Conservation (phyloP, 148 eudicot genomes). For the Pharnaceum exiguum region DNA sequence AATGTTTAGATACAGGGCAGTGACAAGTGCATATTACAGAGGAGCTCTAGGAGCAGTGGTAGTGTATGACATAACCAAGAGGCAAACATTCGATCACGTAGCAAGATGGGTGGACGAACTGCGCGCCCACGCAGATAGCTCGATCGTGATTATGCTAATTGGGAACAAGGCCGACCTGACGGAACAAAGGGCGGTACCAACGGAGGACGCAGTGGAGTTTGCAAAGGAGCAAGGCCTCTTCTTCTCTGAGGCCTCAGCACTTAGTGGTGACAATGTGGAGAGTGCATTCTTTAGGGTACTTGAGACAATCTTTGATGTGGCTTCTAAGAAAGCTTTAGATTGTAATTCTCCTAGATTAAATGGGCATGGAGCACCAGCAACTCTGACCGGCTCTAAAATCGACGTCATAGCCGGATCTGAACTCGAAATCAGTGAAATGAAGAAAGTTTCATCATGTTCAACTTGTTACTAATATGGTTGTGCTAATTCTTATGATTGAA, state of each 20-base stretch:
- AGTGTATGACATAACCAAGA: constrained; percentile 70
- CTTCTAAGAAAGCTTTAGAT: constrained; percentile 55
- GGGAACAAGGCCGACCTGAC: constrained; percentile 80
- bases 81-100: constrained; percentile 71
- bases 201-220: constrained; percentile 65
- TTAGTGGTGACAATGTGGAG: constrained; percentile 79
- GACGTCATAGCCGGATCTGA: constrained; percentile 44
- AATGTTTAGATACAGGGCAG: constrained; percentile 61
- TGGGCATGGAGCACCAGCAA: constrained; percentile 17
- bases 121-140: constrained; percentile 67
- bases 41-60: constrained; percentile 84
- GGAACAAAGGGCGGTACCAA: constrained; percentile 56
- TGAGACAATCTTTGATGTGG: constrained; percentile 45
- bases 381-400: constrained; percentile 48
- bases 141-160: constrained; percentile 68
- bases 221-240: constrained; percentile 63
- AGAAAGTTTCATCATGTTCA: constrained; percentile 56
- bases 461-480: constrained; percentile 43
- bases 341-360: constrained; percentile 31
- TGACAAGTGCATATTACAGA: constrained; percentile 89
- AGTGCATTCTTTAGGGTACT: constrained; percentile 60
- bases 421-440: constrained; percentile 79
- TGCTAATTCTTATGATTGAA: constrained; percentile 1
- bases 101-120: constrained; percentile 83
- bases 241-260: constrained; percentile 75